phyloP scores from a whole-genome alignment of 768 basidiomycete genomes.

The Psilocybe tampanensis region DNA sequence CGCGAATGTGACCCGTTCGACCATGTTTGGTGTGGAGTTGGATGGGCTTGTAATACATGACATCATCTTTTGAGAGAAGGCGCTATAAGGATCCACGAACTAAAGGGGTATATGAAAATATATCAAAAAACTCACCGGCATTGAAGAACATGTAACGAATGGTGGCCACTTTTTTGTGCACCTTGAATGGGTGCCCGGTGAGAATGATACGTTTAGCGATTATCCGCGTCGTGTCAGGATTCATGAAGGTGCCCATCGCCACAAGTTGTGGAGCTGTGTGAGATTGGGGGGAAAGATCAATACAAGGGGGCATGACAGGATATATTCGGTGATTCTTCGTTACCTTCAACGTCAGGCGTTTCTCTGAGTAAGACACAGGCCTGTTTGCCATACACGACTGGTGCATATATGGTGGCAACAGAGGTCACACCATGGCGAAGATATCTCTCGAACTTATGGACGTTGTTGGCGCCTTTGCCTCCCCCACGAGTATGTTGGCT shows the following conservation, averaged over 20 bases:
- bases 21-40: conserved; percentile 93
- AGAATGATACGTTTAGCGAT: conserved; percentile 93
- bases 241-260: conserved; percentile 85
- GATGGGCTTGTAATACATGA: conserved; percentile 91
- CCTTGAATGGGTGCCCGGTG: conserved; percentile 95
- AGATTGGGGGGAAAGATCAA: conserved; percentile 5
- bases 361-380: conserved; percentile 80
- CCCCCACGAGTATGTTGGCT: conserved; percentile 92
- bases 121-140: conserved; percentile 49
- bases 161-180: conserved; percentile 96
- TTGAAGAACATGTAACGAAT: conserved; percentile 99
- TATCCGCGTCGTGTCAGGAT: conserved; percentile 88
- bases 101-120: conserved; percentile 8
- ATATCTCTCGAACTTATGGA: conserved; percentile 95
- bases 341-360: conserved; percentile 67
- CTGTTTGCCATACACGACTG: conserved; percentile 84
- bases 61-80: conserved; percentile 58
- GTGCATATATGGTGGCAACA: conserved; percentile 89
- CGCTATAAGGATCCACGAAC: not conserved
- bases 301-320: not conserved
- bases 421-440: conserved; percentile 78
- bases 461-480: conserved; percentile 91
- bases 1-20: conserved; percentile 84
- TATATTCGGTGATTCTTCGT: conserved; percentile 16
- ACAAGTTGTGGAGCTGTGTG: conserved; percentile 76